phyloP scores from a whole-genome alignment of 208 protist species.

The Porcisia deanei region DNA sequence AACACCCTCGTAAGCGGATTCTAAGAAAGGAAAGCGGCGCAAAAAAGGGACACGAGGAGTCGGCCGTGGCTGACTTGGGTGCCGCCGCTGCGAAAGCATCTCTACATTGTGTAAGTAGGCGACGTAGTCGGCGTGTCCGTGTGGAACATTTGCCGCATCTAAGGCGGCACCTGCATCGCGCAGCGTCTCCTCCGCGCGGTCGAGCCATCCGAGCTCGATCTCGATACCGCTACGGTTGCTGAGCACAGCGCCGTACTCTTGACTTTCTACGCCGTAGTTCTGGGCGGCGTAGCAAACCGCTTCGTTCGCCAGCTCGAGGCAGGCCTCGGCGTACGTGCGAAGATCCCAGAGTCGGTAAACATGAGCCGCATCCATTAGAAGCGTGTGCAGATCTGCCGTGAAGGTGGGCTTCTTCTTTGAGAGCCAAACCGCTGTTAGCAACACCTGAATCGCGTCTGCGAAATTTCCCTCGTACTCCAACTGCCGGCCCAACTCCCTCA shows the following conservation, averaged over 20 bases:
- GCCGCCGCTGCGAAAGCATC: slow-evolving; percentile 24
- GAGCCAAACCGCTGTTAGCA: slow-evolving; percentile 66
- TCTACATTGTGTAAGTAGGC: slow-evolving; percentile 68
- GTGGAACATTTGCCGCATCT: slow-evolving; percentile 43
- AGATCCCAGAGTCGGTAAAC: slow-evolving; percentile 76
- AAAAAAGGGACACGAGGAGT: slow-evolving; percentile 35
- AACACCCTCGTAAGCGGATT: slow-evolving; percentile 35
- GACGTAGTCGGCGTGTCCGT: slow-evolving; percentile 62
- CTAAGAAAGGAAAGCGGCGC: slow-evolving; percentile 67
- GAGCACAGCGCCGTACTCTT: slow-evolving; percentile 57
- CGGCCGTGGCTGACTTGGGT: slow-evolving; percentile 8
- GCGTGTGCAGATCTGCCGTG: slow-evolving; percentile 44
- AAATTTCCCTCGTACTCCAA: slow-evolving; percentile 68
- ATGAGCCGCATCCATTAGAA: slow-evolving; percentile 71
- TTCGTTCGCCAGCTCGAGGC: slow-evolving; percentile 56
- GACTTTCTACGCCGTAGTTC: slow-evolving; percentile 54
- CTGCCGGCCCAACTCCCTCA: slow-evolving; percentile 66
- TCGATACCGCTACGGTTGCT: slow-evolving; percentile 72
- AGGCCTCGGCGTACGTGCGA: slow-evolving; percentile 45
- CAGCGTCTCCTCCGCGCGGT: slow-evolving; percentile 45
- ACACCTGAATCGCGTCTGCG: slow-evolving; percentile 47
- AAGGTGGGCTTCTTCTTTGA: slow-evolving; percentile 68
- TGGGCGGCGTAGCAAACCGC: slow-evolving; percentile 51
- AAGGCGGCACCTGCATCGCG: slow-evolving; percentile 42
- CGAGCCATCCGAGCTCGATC: slow-evolving; percentile 60